A percentile compares a stretch with the other conserved stretches of the same genome.
These are phyloP conservation scores for Lodderomyces oxycetoniae DNA, from an alignment of 1,139 yeast species.

Conservation along the genomic window DNA sequence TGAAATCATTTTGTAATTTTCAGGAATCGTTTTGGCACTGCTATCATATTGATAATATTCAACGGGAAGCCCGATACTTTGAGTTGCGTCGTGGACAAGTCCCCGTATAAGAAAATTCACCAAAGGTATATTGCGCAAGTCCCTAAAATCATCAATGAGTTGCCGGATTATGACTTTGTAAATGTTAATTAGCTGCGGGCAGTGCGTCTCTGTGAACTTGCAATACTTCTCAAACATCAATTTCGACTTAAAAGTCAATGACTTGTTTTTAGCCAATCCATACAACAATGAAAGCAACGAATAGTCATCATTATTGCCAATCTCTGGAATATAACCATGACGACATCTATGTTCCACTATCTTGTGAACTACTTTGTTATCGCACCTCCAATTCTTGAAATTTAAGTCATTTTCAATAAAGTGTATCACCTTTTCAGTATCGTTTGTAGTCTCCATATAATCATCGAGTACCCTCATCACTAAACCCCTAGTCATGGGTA, in stretches of 20 bases:
- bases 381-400: slow-evolving; percentile 26
- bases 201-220: not conserved
- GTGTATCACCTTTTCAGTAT: slow-evolving; percentile 23
- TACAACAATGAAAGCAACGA: slow-evolving; percentile 14
- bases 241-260: slow-evolving; percentile 9
- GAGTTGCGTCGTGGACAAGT: slow-evolving; percentile 23
- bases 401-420: slow-evolving; percentile 36
- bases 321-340: not conserved
- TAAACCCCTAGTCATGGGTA: slow-evolving; percentile 32
- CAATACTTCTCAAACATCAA: slow-evolving; percentile 18
- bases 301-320: slow-evolving; percentile 10
- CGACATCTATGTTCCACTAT: slow-evolving; percentile 21
- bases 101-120: slow-evolving; percentile 20
- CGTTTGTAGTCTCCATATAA: slow-evolving; percentile 26
- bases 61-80: not conserved
- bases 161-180: slow-evolving; percentile 9
- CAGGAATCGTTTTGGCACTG: slow-evolving; percentile 16
- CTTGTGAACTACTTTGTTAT: slow-evolving; percentile 28
- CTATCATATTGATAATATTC: not conserved
- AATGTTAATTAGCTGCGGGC: slow-evolving; percentile 6
- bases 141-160: slow-evolving; percentile 8
- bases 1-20: slow-evolving; percentile 26
- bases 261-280: slow-evolving; percentile 12
- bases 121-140: slow-evolving; percentile 5
- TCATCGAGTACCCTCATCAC: slow-evolving; percentile 34